phyloP scores from a whole-genome alignment of 2,329 filamentous ascomycete genomes.

The Sporothrix brasiliensis region DNA sequence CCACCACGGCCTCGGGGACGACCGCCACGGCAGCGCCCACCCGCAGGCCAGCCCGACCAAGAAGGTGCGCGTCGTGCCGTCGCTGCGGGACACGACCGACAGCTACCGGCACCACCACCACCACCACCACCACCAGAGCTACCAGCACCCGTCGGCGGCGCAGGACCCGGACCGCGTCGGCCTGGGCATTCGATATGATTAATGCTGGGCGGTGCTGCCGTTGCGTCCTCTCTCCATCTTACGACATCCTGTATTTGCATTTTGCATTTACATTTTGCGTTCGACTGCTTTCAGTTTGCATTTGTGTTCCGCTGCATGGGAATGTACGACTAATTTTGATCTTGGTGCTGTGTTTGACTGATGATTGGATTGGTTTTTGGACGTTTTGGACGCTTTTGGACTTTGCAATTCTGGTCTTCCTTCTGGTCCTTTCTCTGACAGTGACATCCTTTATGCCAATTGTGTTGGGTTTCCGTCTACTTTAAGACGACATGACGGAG shows the following conservation, averaged over 20 bases:
- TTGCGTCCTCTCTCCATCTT: not conserved
- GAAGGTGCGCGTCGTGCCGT: conserved; percentile 52
- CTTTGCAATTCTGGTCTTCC: too few species aligned
- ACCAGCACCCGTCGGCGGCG: conserved; percentile 16
- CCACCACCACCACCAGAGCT: conserved; percentile 11
- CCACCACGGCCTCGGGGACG: conserved; percentile 38
- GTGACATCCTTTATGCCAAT: too few species aligned
- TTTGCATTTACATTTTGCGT: not conserved
- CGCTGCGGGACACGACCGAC: conserved; percentile 41
- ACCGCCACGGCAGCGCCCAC: conserved; percentile 29
- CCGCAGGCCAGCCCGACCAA: conserved; percentile 54
- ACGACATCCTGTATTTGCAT: not conserved
- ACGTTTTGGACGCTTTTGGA: not conserved
- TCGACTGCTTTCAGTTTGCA: not conserved
- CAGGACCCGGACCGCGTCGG: conserved; percentile 47
- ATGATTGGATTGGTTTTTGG: not conserved
- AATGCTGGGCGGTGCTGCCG: conserved; percentile 27
- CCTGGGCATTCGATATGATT: conserved; percentile 56
- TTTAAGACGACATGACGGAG: too few species aligned
- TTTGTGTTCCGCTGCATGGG: not conserved
- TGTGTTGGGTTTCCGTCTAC: too few species aligned
- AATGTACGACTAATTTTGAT: conserved; percentile 13
- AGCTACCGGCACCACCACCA: conserved; percentile 33
- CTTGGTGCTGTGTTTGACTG: conserved; percentile 1
- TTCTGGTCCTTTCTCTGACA: too few species aligned